Base-by-base conservation (phyloP, 345 rosid genomes). In the Eucalyptus curtisii region DNA sequence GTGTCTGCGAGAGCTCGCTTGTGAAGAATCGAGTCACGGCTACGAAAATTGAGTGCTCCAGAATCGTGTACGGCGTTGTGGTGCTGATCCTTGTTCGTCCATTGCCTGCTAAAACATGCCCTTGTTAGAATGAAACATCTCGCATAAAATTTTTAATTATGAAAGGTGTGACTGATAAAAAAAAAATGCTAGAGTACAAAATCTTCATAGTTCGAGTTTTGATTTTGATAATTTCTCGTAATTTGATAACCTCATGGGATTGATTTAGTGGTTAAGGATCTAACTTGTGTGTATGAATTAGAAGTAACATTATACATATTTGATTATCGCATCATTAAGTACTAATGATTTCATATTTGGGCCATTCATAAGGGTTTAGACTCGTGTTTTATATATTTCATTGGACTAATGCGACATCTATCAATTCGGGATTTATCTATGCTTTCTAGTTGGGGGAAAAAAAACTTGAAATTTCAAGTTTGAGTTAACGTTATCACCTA, bases 221-320 rank as follows among this genome's bases (percentile, higher is more conserved):
- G 13, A 33, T 71, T 3, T 10, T 71, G 13, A 3, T 71, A 64
- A 64, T 3, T 64, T 64, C 10, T n/a, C 5, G 1, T 61, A 61
- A 61, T 14, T 64, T 30, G 3, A 64, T 64, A 64, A 64, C 0
- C 10, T 13, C 10, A 0, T n/a, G 5, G 14, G 2, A 0, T 64
- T n/a, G 0, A 0, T 64, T 64, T 64, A 64, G 76, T 7, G 19
- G 8, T n/a, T n/a, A 64, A 64, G 13, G 1, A 71, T 33, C 2
- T 19, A 6, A 68, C 13, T 33, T 33, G 24, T 33, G 24, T 8
- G 4, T 16, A 4, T 68, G 4, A 37, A 71, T 33, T 19, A 17
- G 1, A 1, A 15, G 1, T 14, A 64, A 2, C 10, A n/a, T n/a
- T 0, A 71, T 20, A 33, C 5, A 19, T 71, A 10, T 19, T 9